Base-by-base conservation (phyloP, 2,329 filamentous ascomycete species). In the Phyllosticta citriasiana region DNA sequence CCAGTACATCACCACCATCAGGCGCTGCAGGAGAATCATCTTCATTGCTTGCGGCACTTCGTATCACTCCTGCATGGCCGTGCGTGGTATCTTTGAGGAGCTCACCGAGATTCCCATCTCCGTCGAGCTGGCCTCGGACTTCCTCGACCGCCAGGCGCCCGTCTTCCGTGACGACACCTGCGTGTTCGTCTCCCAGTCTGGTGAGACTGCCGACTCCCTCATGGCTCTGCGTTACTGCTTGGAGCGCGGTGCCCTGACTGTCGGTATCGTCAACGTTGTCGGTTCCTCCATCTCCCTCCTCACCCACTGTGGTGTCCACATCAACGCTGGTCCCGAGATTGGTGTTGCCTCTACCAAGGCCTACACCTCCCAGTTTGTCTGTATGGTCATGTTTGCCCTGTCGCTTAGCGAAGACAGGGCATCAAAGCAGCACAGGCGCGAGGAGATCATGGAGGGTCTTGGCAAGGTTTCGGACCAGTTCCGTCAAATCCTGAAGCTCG, bases 131-230 rank as follows among this genome's bases (percentile, higher is more conserved):
- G 94, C 94, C 55, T 99, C 94, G 53, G 94, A 99, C 77, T 99
- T 99, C 84, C 84, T 99, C 63, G 94, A 99, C 76, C 86, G 94
- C 76, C 84, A 96, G 76, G 94, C 94, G 9, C 94, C 94, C 27
- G 93, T 99, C 65, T 99, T 99, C 91, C 89, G 94, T 79, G 94
- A 99, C 75, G 93, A 99, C 78, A 99, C 94, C 19, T 97, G 93
- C 76, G 90, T 99, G 63, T 99, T 99, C 73, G 94, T 99, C 66
- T 99, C 94, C 8, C 94, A 99, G 78, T 99, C 94, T 64, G 94
- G 94, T 71, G 94, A 99, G 83, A 99, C 94, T 63, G 94, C 94
- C 55, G 94, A 99, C 77, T 99, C 94, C 22, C 83, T 99, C 68
- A 88, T 97, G 89, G 94, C 94, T 65, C 86, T 99, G 66, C 88